phyloP scores from a whole-genome alignment of 23 red algal genomes.

The Gracilaria domingensis region DNA sequence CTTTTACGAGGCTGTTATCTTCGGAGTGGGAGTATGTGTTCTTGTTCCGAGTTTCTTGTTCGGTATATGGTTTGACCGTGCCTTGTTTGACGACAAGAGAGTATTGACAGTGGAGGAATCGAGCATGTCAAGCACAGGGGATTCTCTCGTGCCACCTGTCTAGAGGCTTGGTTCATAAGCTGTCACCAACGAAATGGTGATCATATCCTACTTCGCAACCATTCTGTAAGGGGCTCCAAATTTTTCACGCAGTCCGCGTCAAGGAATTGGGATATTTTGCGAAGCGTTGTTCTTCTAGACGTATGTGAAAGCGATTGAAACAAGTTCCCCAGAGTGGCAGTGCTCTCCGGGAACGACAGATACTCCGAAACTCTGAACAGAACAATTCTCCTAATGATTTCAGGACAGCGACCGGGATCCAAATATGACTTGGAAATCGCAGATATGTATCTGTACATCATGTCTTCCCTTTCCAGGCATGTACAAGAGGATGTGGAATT shows the following conservation, averaged over 20 bases:
- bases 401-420: slow-evolving; percentile 9
- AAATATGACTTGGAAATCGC: slow-evolving; percentile 12
- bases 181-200: neutral
- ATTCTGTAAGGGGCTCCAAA: neutral
- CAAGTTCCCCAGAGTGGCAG: neutral
- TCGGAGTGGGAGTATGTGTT: slow-evolving; percentile 58
- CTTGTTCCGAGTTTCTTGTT: slow-evolving; percentile 38
- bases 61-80: slow-evolving; percentile 28
- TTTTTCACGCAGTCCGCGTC: neutral
- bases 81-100: slow-evolving; percentile 8
- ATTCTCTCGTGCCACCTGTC: neutral
- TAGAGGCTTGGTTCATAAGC: neutral
- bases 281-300: neutral
- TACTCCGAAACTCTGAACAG: slow-evolving; percentile 5
- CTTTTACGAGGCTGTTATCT: slow-evolving; percentile 42
- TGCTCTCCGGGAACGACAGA: neutral
- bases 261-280: neutral
- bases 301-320: neutral
- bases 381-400: slow-evolving; percentile 11
- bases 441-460: slow-evolving; percentile 25
- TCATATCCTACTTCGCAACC: neutral
- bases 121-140: slow-evolving; percentile 3
- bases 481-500: neutral
- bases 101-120: neutral
- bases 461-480: slow-evolving; percentile 19